Base-by-base conservation (phyloP, 768 basidiomycete species). In the Tricholoma furcatifolium region DNA sequence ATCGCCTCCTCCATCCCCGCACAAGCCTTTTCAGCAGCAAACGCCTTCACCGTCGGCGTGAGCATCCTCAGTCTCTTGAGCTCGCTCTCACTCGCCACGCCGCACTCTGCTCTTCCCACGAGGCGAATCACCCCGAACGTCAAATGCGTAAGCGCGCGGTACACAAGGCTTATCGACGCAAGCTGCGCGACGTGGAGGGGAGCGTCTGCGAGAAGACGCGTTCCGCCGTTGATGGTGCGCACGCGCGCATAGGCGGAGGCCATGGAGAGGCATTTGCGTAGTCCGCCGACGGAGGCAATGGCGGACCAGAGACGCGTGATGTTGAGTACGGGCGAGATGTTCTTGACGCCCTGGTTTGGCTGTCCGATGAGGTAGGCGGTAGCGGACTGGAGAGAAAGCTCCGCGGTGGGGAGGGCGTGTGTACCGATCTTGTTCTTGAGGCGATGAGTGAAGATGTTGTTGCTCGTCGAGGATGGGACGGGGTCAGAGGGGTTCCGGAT, bases 341-440 rank as follows among this genome's bases (percentile, higher is more conserved):
- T 74, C 63, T 82, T 83, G 51, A 91, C 77, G 17, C 90, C 89
- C 18, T 81, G 69, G 44, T 82, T 78, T 17, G 74, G 65, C 1
- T 65, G 54, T 2, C 89, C 87, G 39, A 91, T 68, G 40, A 85
- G 81, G 65, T 85, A 86, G 0, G 74, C 89, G 47, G 81, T 75
- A 0, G 86, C 67, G 31, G 73, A 74, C 50, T 81, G 71, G 15
- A 91, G 71, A 15, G 78, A 79, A 39, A 90, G 78, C 66, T 91
- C 88, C 0, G 88, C 88, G 2, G 89, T 91, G 1, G 88, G 89
- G 17, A 91, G 68, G 18, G 80, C 72, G 51, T 84, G 80, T 1
- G 90, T 91, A 3, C 90, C 88, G 30, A 90, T 74, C 67, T 91
- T 91, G 65, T 87, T 78, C 71, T 92, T 92, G 42, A 91, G 74